Evolutionary conservation across 2,329 filamentous ascomycete species (phyloP).

Genomic region (Dothistroma pini): DNA sequence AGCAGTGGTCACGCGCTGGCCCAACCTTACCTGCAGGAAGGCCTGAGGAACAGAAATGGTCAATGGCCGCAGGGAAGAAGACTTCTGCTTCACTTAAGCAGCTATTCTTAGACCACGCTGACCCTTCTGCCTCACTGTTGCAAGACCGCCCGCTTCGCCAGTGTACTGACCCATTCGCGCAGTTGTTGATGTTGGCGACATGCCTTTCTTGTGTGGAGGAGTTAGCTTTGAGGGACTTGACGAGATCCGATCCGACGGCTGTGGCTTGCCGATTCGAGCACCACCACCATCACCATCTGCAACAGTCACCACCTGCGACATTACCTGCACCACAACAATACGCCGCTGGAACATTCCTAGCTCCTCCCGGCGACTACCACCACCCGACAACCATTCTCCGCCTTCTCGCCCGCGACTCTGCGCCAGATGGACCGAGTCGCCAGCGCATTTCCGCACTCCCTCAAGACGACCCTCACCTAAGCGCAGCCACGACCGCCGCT

Average conservation of each 20-base stretch:
- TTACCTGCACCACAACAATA: background rate
- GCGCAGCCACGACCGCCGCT: conserved; percentile 14
- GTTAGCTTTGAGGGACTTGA: background rate
- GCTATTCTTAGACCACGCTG: background rate
- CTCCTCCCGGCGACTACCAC: background rate
- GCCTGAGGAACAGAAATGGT: background rate
- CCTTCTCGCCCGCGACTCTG: conserved; percentile 21
- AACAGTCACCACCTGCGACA: background rate
- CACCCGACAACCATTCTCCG: conserved; percentile 8
- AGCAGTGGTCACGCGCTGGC: background rate
- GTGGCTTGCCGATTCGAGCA: background rate
- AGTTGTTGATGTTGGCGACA: background rate
- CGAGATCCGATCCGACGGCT: background rate
- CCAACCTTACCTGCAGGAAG: background rate
- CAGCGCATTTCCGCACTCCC: conserved; percentile 16
- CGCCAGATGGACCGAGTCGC: conserved; percentile 57
- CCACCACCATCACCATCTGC: background rate
- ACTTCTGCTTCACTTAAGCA: background rate
- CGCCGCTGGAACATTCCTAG: background rate
- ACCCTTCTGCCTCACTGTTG: background rate
- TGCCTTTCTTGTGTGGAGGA: background rate
- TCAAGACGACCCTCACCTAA: conserved; percentile 8
- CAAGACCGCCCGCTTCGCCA: background rate
- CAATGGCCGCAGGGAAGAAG: background rate
- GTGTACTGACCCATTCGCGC: background rate